phyloP scores from a whole-genome alignment of 257 asterid species.

The Fraxinus anomala region DNA sequence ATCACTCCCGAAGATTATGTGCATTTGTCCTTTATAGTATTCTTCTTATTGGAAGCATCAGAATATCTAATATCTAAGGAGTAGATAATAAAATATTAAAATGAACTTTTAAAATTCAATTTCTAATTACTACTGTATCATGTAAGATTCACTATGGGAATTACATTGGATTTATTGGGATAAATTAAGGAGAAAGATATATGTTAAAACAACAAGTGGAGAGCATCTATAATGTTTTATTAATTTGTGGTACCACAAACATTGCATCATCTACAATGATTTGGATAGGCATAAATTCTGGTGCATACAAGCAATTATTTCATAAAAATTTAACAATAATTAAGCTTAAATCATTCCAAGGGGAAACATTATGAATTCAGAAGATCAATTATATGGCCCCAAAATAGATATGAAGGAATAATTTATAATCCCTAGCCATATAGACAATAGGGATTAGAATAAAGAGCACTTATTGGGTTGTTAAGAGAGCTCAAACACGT shows the following conservation, averaged over 20 bases:
- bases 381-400: conserved; percentile 39
- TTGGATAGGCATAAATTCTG: conserved; percentile 29
- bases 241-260: conserved; percentile 16
- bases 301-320: conserved; percentile 37
- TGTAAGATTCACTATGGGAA: conserved; percentile 12
- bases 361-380: conserved; percentile 24
- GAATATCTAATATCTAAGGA: neutral
- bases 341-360: conserved; percentile 7
- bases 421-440: neutral
- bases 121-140: neutral
- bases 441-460: neutral
- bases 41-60: neutral
- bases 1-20: neutral
- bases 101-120: neutral
- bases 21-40: neutral
- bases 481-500: no score
- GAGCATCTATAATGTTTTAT: conserved; percentile 13
- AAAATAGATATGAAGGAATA: conserved; percentile 31
- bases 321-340: conserved; percentile 5
- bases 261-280: conserved; percentile 35
- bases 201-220: conserved; percentile 9
- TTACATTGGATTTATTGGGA: neutral
- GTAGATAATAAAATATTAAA: neutral
- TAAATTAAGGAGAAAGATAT: neutral
- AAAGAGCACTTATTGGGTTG: neutral